phyloP scores from a whole-genome alignment of 2,329 filamentous ascomycete genomes.

The Blastomyces emzantsi region DNA sequence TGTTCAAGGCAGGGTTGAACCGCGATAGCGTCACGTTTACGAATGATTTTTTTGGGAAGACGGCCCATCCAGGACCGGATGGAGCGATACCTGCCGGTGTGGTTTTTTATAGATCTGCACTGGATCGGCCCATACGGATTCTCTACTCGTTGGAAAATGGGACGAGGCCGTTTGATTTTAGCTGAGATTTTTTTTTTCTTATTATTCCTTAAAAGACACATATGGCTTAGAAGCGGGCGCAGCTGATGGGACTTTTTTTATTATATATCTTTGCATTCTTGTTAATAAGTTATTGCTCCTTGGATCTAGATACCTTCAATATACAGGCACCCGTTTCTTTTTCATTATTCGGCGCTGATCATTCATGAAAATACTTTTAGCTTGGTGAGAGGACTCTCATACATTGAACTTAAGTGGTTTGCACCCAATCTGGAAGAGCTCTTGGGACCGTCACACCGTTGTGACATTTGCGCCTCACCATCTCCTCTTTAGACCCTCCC shows the following conservation, averaged over 20 bases:
- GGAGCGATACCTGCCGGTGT: not conserved
- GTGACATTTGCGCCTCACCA: too few species aligned
- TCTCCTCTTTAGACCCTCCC: not conserved
- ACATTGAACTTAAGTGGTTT: not conserved
- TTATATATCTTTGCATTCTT: not conserved
- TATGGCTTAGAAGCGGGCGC: not conserved
- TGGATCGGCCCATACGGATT: not conserved
- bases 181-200: not conserved
- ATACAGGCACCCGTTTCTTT: too few species aligned
- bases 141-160: not conserved
- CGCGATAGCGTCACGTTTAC: not conserved
- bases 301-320: too few species aligned
- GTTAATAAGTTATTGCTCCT: not conserved
- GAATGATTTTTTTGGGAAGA: not conserved
- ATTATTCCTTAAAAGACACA: not conserved
- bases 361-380: too few species aligned
- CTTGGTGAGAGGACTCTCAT: too few species aligned
- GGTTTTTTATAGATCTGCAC: not conserved
- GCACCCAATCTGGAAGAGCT: too few species aligned
- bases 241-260: not conserved
- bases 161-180: not conserved
- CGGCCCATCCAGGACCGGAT: not conserved
- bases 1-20: constrained; percentile 3
- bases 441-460: too few species aligned
- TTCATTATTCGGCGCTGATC: too few species aligned